phyloP scores from a whole-genome alignment of 306 rosid genomes.

The Amphicarpaea edgeworthii region DNA sequence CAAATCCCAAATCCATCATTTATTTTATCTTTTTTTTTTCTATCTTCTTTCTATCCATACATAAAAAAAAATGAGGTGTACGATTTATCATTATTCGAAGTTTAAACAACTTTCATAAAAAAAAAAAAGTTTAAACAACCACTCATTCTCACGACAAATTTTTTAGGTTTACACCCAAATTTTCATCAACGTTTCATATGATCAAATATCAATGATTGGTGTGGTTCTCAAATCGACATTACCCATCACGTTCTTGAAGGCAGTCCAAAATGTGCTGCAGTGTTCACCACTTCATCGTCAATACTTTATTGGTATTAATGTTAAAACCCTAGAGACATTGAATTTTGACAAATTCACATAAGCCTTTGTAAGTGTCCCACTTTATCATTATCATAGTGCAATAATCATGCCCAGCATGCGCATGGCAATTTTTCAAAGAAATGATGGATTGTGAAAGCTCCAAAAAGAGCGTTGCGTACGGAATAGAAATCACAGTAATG shows the following conservation, averaged over 20 bases:
- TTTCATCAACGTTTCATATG: background rate
- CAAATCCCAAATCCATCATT: too few species aligned
- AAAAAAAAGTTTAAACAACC: too few species aligned
- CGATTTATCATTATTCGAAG: too few species aligned
- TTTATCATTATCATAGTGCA: conserved; percentile 34
- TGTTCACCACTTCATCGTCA: background rate
- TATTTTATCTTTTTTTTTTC: too few species aligned
- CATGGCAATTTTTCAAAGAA: conserved; percentile 34
- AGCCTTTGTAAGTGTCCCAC: conserved; percentile 27
- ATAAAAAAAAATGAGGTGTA: too few species aligned
- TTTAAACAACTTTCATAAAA: too few species aligned
- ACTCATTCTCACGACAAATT: background rate
- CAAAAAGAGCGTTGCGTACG: conserved; percentile 8
- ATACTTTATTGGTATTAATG: background rate
- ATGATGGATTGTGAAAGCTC: conserved; percentile 32
- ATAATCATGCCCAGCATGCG: conserved; percentile 45
- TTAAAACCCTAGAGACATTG: conserved; percentile 23
- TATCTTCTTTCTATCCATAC: too few species aligned
- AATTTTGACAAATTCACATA: conserved; percentile 29
- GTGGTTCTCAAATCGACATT: background rate
- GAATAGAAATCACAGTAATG: background rate
- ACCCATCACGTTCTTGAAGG: conserved; percentile 27
- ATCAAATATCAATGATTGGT: conserved; percentile 5
- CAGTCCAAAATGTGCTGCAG: conserved; percentile 6
- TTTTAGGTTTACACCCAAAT: background rate